Conservation (phyloP, 495 filamentous ascomycete genomes). For the Daldinia loculata region DNA sequence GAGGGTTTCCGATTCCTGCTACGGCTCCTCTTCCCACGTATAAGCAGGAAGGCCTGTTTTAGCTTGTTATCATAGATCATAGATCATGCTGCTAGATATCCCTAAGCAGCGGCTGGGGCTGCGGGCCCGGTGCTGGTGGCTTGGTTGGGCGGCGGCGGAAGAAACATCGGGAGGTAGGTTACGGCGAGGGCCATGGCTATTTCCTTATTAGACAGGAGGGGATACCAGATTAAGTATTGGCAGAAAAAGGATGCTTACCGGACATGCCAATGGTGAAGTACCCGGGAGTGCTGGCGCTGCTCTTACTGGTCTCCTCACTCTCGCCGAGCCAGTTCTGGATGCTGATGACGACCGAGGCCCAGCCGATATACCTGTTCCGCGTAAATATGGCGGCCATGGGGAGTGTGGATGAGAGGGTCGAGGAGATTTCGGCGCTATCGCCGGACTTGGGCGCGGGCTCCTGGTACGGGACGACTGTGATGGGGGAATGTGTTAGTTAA, state of each 20-base stretch:
- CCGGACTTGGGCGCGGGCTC: constrained; percentile 53
- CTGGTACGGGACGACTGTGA: constrained; percentile 60
- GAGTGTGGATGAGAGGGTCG: constrained; percentile 81
- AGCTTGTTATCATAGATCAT: not conserved
- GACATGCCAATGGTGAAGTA: constrained; percentile 89
- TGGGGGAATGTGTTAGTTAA: constrained; percentile 24
- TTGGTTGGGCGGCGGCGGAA: constrained; percentile 64
- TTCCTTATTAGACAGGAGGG: not conserved
- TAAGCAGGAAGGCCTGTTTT: not conserved
- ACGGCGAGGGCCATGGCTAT: constrained; percentile 81
- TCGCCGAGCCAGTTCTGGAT: constrained; percentile 88
- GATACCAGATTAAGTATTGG: not conserved
- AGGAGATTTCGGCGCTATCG: constrained; percentile 60
- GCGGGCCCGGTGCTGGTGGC: constrained; percentile 52
- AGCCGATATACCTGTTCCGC: constrained; percentile 87
- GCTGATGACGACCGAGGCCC: constrained; percentile 84
- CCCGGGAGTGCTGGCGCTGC: constrained; percentile 72
- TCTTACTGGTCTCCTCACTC: constrained; percentile 73
- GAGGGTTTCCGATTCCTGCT: not conserved
- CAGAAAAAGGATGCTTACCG: constrained; percentile 60
- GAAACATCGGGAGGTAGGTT: constrained; percentile 85
- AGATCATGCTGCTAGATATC: no score
- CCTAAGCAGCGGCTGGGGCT: constrained; percentile 46
- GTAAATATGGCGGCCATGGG: constrained; percentile 97
- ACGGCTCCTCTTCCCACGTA: not conserved